Conservation (phyloP, 208 protist genomes). For the Plasmodiophora brassicae region DNA sequence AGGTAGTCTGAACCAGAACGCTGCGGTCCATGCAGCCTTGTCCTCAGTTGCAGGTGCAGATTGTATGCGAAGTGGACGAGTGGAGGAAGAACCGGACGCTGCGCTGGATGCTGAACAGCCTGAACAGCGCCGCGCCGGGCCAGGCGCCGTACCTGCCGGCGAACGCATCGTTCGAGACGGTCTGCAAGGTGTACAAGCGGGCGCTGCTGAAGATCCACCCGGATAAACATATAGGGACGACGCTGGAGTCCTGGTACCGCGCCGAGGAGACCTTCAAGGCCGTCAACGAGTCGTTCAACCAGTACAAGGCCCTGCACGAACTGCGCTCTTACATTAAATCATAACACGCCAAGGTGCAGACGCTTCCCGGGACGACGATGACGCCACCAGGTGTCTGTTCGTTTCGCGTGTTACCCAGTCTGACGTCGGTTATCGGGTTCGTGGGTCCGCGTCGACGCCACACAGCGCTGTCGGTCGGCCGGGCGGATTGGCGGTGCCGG, state of each 20-base stretch:
- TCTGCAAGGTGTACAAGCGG: not conserved
- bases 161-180: not conserved
- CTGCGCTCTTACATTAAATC: not conserved
- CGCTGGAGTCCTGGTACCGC: not conserved
- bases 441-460: no score
- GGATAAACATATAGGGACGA: not conserved
- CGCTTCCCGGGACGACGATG: no score
- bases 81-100: constrained; percentile 19
- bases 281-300: constrained; percentile 25
- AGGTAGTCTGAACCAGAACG: no score
- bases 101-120: not conserved
- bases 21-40: no score
- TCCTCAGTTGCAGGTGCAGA: not conserved
- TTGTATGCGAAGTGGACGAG: constrained; percentile 9
- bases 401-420: no score
- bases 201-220: constrained; percentile 26
- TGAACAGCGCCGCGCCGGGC: not conserved
- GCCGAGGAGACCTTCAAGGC: constrained; percentile 29
- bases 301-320: not conserved
- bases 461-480: no score
- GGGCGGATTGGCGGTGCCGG: no score
- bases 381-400: no score
- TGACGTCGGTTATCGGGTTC: no score
- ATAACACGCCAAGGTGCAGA: not conserved
- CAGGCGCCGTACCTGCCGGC: not conserved